A percentile compares a stretch with the other conserved stretches of the same genome.
These are phyloP conservation scores for Colletotrichum noveboracense DNA, from an alignment of 2,329 filamentous ascomycete genomes.

Conservation along the genomic window DNA sequence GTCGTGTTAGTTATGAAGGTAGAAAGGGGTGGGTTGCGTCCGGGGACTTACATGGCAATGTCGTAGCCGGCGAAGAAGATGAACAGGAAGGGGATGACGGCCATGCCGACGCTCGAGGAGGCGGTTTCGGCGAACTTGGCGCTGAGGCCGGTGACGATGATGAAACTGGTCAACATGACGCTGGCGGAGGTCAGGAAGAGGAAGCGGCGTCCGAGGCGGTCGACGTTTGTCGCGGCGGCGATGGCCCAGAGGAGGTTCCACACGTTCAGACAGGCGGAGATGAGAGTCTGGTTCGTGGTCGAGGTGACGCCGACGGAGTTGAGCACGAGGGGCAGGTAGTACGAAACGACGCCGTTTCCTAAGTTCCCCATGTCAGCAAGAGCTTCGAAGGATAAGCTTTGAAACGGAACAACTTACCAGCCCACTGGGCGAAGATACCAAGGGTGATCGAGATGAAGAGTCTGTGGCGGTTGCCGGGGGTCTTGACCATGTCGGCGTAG, in stretches of 20 bases:
- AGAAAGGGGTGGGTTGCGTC: no score
- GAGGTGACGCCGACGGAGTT: constrained; percentile 33
- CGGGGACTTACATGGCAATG: constrained; percentile 14
- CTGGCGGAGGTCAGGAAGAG: constrained; percentile 10
- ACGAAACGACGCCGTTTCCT: constrained; percentile 35
- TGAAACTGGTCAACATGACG: constrained; percentile 15
- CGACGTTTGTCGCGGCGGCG: constrained; percentile 16
- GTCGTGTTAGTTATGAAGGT: background rate
- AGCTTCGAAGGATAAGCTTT: fast-evolving
- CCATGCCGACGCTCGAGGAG: constrained; percentile 25
- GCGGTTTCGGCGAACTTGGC: constrained; percentile 23
- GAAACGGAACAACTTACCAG: background rate
- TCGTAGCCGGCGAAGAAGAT: constrained; percentile 39
- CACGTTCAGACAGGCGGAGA: constrained; percentile 26
- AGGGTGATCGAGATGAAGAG: constrained; percentile 33
- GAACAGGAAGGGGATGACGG: constrained; percentile 42
- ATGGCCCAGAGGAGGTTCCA: constrained; percentile 20
- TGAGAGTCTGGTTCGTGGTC: constrained; percentile 39
- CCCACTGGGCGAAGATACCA: constrained; percentile 32
- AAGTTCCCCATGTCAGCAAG: fast-evolving
- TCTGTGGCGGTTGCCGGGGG: constrained; percentile 32
- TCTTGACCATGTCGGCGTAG: constrained; percentile 19
- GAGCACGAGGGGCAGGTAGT: constrained; percentile 22
- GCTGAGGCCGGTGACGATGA: constrained; percentile 16
- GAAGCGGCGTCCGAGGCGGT: constrained; percentile 13